A percentile compares a stretch with the other conserved stretches of the same genome.
phyloP scores from a whole-genome alignment of 2,329 filamentous ascomycete genomes.

The Drechmeria coniospora region DNA sequence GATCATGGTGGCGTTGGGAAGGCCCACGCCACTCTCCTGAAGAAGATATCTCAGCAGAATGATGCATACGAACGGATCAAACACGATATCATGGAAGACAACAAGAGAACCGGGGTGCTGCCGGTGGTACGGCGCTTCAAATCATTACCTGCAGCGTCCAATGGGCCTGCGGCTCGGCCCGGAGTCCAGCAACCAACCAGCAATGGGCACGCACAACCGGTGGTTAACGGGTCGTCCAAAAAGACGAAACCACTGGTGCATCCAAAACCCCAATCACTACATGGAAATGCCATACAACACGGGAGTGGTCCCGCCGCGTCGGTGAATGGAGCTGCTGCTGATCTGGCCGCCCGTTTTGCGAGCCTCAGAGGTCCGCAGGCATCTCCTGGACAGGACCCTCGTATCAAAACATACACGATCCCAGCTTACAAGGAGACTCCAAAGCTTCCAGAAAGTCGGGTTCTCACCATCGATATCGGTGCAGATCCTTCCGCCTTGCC shows the following conservation, averaged over 20 bases:
- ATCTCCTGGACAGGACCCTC: conserved; percentile 32
- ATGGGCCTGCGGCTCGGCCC: conserved; percentile 2
- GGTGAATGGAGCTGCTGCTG: conserved; percentile 21
- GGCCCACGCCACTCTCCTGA: conserved; percentile 33
- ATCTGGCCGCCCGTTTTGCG: conserved; percentile 41
- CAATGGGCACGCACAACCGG: conserved; percentile 5
- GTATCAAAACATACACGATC: conserved; percentile 34
- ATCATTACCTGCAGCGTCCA: conserved; percentile 6
- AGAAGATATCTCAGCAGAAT: conserved; percentile 31
- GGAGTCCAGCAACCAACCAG: not conserved
- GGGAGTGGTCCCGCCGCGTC: conserved; percentile 13
- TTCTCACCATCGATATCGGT: conserved; percentile 32
- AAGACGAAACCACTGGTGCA: conserved; percentile 35
- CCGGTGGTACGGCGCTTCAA: conserved; percentile 16
- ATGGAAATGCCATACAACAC: conserved; percentile 37
- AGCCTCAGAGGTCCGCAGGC: conserved; percentile 32
- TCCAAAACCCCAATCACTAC: conserved; percentile 52
- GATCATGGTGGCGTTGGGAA: conserved; percentile 33
- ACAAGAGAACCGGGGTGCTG: conserved; percentile 43
- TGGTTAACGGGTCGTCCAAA: conserved; percentile 8
- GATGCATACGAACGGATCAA: conserved; percentile 42
- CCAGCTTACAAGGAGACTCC: too few relatives aligned
- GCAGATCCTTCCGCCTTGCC: conserved; percentile 44
- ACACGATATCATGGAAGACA: conserved; percentile 45
- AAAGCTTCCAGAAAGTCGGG: too few relatives aligned